A percentile compares a stretch with the other conserved stretches of the same genome.
Evolutionary conservation across 257 asterid species (phyloP).

Genomic region (Henckelia pumila): DNA sequence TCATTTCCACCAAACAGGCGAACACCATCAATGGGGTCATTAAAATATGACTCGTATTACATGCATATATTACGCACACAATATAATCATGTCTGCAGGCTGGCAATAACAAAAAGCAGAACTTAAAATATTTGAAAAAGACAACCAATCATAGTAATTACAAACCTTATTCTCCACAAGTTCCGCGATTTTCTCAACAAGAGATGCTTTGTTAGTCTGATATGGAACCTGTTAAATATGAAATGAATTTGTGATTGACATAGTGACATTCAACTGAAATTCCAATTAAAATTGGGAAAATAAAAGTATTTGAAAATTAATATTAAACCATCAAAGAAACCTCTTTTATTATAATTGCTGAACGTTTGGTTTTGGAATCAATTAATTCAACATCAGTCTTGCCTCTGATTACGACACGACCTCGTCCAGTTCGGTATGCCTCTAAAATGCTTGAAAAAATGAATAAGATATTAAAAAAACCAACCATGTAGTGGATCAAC

Average conservation of each 20-base stretch:
- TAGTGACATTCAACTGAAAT: background rate
- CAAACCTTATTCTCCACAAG: conserved; percentile 89
- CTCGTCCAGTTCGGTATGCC: conserved; percentile 95
- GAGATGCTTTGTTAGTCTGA: conserved; percentile 95
- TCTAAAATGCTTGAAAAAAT: conserved; percentile 66
- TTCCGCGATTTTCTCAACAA: conserved; percentile 91
- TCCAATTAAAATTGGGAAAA: background rate
- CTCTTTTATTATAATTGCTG: conserved; percentile 94
- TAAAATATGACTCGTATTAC: background rate
- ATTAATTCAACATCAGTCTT: conserved; percentile 87
- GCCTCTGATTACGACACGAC: conserved; percentile 90
- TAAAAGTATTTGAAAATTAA: conserved; percentile 20
- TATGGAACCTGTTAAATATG: conserved; percentile 72
- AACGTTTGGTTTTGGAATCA: conserved; percentile 77
- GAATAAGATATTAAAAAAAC: conserved; percentile 19
- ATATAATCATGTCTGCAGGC: background rate
- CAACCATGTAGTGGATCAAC: background rate
- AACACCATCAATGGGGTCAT: no score
- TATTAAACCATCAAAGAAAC: conserved; percentile 37
- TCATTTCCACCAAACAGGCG: no score
- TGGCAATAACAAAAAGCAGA: conserved; percentile 4
- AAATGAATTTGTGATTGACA: conserved; percentile 10
- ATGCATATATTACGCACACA: background rate
- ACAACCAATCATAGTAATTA: conserved; percentile 13
- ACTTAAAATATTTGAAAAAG: conserved; percentile 11